These are phyloP conservation scores for Kuraishia borneana DNA, from an alignment of 805 yeast species.

Conservation along the genomic window DNA sequence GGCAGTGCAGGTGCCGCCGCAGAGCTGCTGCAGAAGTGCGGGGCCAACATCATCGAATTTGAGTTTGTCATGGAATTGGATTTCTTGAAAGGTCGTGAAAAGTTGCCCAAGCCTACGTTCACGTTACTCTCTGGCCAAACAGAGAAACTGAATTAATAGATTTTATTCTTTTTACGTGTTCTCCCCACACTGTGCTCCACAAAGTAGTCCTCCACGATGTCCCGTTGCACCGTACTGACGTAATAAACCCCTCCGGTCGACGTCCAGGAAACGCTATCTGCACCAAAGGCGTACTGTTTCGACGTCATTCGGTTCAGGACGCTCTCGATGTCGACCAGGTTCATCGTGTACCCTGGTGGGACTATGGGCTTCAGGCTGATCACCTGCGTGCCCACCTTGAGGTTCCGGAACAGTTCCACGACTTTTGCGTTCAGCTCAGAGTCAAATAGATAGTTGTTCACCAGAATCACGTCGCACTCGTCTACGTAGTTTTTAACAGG, in stretches of 20 bases:
- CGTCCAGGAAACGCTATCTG: constrained; percentile 84
- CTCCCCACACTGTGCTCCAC: constrained; percentile 7
- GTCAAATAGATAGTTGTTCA: constrained; percentile 79
- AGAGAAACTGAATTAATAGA: constrained; percentile 19
- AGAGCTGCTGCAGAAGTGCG: constrained; percentile 55
- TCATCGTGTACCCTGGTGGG: constrained; percentile 60
- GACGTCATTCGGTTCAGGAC: constrained; percentile 58
- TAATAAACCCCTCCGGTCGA: constrained; percentile 72
- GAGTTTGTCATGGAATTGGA: constrained; percentile 89
- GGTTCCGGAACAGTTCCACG: constrained; percentile 48
- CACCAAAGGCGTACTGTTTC: constrained; percentile 49
- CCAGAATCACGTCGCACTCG: constrained; percentile 60
- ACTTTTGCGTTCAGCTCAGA: constrained; percentile 61
- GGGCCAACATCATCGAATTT: constrained; percentile 69
- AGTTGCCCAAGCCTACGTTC: constrained; percentile 76
- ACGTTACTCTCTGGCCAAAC: constrained; percentile 80
- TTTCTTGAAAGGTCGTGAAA: constrained; percentile 88
- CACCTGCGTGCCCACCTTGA: constrained; percentile 66
- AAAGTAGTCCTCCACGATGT: constrained; percentile 21
- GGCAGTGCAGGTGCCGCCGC: constrained; percentile 96
- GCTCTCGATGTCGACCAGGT: constrained; percentile 39
- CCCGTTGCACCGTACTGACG: constrained; percentile 50
- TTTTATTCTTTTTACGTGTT: not conserved
- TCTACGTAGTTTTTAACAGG: constrained; percentile 42
- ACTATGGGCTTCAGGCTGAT: constrained; percentile 73